Percentiles rank a stretch among this genome's conserved stretches.
phyloP scores from a whole-genome alignment of 2,329 filamentous ascomycete genomes.

The Teratosphaeria zuluensis region DNA sequence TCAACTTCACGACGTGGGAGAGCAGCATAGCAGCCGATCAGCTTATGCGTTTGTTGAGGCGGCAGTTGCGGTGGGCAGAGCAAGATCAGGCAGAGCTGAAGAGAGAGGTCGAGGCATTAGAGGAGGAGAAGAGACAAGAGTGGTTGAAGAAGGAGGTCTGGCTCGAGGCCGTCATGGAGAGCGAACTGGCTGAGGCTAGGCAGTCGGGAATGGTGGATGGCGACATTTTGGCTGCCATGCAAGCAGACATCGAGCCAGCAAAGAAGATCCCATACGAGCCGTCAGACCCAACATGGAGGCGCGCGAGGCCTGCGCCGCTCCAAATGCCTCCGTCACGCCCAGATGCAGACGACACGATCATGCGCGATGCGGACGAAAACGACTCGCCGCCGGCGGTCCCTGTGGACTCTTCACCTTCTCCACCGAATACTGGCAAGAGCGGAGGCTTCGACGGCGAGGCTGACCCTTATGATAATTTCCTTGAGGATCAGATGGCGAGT shows the following conservation, averaged over 20 bases:
- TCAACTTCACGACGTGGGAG: slow-evolving; percentile 57
- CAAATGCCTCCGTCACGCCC: not conserved
- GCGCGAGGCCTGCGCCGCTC: not conserved
- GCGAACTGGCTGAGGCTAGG: slow-evolving; percentile 46
- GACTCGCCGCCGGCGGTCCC: slow-evolving; percentile 2
- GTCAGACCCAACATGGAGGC: slow-evolving; percentile 14
- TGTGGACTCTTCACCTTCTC: slow-evolving; percentile 13
- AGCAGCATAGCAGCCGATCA: slow-evolving; percentile 55
- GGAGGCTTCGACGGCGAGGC: slow-evolving; percentile 25
- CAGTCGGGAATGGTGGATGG: slow-evolving; percentile 25
- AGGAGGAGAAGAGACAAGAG: slow-evolving; percentile 58
- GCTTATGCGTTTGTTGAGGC: slow-evolving; percentile 52
- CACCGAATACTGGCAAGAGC: slow-evolving; percentile 20
- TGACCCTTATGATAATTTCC: slow-evolving; percentile 26
- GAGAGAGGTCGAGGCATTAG: slow-evolving; percentile 55
- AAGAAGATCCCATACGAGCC: slow-evolving; percentile 23
- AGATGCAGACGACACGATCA: not conserved
- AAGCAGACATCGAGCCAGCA: slow-evolving; percentile 27
- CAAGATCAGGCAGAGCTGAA: slow-evolving; percentile 55
- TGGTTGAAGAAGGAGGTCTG: slow-evolving; percentile 74
- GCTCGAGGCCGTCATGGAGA: slow-evolving; percentile 65
- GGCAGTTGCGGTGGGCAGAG: slow-evolving; percentile 64
- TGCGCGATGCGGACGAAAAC: slow-evolving; percentile 2
- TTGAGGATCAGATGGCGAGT: slow-evolving; percentile 19
- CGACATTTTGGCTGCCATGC: slow-evolving; percentile 25